Base-by-base conservation (phyloP, 73 alveolate genomes). In the Tetrahymena elliotti region DNA sequence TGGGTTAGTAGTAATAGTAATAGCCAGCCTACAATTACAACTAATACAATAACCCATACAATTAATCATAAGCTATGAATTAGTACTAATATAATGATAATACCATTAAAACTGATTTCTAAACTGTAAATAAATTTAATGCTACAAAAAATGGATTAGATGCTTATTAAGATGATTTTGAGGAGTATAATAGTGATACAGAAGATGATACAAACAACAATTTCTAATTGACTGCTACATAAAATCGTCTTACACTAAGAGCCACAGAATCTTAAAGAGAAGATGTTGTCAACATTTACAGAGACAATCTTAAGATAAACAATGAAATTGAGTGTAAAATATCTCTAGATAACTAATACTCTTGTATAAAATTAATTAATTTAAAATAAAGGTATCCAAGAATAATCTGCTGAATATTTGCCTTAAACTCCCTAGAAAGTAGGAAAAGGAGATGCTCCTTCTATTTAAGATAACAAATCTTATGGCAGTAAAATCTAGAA, bases 101-200 rank as follows among this genome's bases (percentile, higher is more conserved):
- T 36, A 83, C 92, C n/a, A 83, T 94, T 24, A 94, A 33, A 33
- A 93, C 96, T 24, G 82, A 83, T 38, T 36, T 83, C 35, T 88
- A 83, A 84, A 93, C 83, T 83, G 41, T 20, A 52, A 94, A 83
- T 33, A 94, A 94, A 24, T 37, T 18, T 31, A 33, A 22, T 54
- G 40, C 54, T 31, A 68, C 52, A 20, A 68, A 68, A 0, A 39
- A 82, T 41, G 39, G 82, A 38, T 13, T 83, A 24, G 96, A 94
- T 38, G 94, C 83, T n/a, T 94, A 94, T 38, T 94, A 93, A 37
- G 96, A 94, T 68, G 96, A 94, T 83, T 94, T 83, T 38, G 96
- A 94, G n/a, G 93, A 84, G 54, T 35, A 37, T 20, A 68, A 94
- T 40, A 41, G 83, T 38, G 96, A 94, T 84, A 82, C 37, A 34